These are phyloP conservation scores for Paspalum notatum DNA, from an alignment of 176 grass and related monocot genomes.

Conservation along the genomic window DNA sequence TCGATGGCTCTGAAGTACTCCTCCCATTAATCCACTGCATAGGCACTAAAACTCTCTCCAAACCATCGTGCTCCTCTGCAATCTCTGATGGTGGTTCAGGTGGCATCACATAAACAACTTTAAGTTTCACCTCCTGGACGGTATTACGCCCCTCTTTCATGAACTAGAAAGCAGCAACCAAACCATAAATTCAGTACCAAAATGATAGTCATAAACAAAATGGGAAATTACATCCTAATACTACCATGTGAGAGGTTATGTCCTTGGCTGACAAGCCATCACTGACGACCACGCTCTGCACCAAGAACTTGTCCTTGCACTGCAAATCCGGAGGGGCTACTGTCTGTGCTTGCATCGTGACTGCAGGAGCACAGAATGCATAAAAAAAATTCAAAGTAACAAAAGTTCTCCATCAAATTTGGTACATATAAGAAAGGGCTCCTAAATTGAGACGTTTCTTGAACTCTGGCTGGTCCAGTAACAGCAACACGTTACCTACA, in stretches of 20 bases:
- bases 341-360: constrained; percentile 69
- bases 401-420: not conserved
- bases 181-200: constrained; percentile 22
- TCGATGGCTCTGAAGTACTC: constrained; percentile 48
- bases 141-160: constrained; percentile 47
- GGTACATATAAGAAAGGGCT: not conserved
- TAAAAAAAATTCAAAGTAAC: not conserved
- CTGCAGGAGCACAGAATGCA: constrained; percentile 40
- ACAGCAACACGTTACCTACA: constrained; percentile 54
- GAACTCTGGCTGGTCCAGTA: constrained; percentile 19
- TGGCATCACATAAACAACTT: constrained; percentile 63
- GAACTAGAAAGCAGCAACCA: constrained; percentile 50
- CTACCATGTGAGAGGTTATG: constrained; percentile 56
- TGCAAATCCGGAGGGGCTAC: constrained; percentile 65
- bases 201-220: not conserved
- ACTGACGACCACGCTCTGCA: constrained; percentile 57
- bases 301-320: constrained; percentile 81
- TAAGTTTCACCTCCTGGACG: constrained; percentile 65
- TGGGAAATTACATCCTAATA: constrained; percentile 11
- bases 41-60: constrained; percentile 39
- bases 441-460: constrained; percentile 18
- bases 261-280: constrained; percentile 44
- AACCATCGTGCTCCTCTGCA: constrained; percentile 47
- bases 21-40: constrained; percentile 41
- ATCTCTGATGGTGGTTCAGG: constrained; percentile 48